Evolutionary conservation across 768 basidiomycete species (phyloP).

Genomic region (Phanerodontia chrysosporium): DNA sequence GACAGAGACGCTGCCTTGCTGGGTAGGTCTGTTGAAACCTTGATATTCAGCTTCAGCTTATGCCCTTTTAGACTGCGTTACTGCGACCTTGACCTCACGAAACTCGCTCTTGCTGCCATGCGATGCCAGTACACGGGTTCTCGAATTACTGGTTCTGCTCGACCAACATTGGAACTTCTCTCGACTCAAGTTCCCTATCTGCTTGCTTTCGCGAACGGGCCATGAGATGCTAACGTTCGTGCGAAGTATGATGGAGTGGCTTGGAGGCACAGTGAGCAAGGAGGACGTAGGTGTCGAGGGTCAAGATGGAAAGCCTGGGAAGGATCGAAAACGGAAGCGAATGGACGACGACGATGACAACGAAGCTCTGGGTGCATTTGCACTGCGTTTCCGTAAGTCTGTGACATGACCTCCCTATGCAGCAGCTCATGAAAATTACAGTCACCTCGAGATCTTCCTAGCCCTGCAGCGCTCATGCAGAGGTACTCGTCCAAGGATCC

Average conservation of each 20-base stretch:
- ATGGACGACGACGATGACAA: conserved; percentile 55
- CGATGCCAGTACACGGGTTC: conserved; percentile 89
- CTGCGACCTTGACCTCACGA: conserved; percentile 73
- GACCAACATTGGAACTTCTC: conserved; percentile 98
- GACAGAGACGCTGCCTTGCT: conserved; percentile 89
- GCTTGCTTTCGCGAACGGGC: conserved; percentile 87
- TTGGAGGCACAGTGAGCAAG: conserved; percentile 91
- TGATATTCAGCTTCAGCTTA: neutral
- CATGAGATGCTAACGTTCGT: conserved; percentile 93
- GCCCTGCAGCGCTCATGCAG: conserved; percentile 73
- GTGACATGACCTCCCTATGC: neutral
- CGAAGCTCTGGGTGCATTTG: conserved; percentile 79
- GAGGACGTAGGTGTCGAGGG: conserved; percentile 86
- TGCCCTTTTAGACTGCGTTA: conserved; percentile 67
- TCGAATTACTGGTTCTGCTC: conserved; percentile 91
- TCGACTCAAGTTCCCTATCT: conserved; percentile 80
- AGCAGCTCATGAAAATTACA: conserved; percentile 26
- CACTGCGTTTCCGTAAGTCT: conserved; percentile 78
- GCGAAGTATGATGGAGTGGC: conserved; percentile 97
- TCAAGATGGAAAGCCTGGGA: conserved; percentile 31
- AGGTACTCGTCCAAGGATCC: conserved; percentile 84
- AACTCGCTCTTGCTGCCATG: conserved; percentile 88
- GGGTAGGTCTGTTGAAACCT: too few species aligned
- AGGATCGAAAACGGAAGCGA: conserved; percentile 42
- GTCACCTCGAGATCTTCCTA: conserved; percentile 89